phyloP scores from a whole-genome alignment of 2,329 filamentous ascomycete genomes.

The Aspergillus versicolor region DNA sequence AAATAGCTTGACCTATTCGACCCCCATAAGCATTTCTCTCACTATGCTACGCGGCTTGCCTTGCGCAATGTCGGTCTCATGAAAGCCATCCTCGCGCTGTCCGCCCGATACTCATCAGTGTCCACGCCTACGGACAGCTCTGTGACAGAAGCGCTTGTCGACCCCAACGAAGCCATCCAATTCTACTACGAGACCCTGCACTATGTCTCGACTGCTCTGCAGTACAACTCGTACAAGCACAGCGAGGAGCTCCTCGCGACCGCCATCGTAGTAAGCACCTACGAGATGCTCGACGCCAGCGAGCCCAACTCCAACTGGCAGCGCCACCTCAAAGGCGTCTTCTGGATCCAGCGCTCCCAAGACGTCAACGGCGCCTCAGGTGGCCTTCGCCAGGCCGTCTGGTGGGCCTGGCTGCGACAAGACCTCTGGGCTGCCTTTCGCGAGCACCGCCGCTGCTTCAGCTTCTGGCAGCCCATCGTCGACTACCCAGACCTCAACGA shows the following conservation, averaged over 20 bases:
- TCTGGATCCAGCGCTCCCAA: conserved; percentile 66
- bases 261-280: conserved; percentile 61
- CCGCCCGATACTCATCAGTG: not conserved
- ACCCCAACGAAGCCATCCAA: conserved; percentile 26
- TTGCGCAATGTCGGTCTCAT: not conserved
- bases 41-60: not conserved
- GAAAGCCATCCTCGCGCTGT: not conserved
- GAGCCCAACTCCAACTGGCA: conserved; percentile 58
- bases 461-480: conserved; percentile 48
- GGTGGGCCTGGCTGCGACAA: conserved; percentile 67
- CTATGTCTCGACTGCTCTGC: conserved; percentile 60
- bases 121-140: not conserved
- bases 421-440: conserved; percentile 65
- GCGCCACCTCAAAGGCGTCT: conserved; percentile 62
- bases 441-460: conserved; percentile 56
- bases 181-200: conserved; percentile 65
- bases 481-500: not conserved
- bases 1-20: not conserved
- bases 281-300: conserved; percentile 61
- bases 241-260: conserved; percentile 61
- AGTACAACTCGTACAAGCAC: conserved; percentile 57
- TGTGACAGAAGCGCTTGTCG: not conserved
- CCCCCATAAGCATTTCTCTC: not conserved
- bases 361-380: conserved; percentile 60
- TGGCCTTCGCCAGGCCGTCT: conserved; percentile 58